Evolutionary conservation across 768 basidiomycete species (phyloP), one percentile per base, ranked within the genome.

Genomic region (Lactifluus hygrophoroides): DNA sequence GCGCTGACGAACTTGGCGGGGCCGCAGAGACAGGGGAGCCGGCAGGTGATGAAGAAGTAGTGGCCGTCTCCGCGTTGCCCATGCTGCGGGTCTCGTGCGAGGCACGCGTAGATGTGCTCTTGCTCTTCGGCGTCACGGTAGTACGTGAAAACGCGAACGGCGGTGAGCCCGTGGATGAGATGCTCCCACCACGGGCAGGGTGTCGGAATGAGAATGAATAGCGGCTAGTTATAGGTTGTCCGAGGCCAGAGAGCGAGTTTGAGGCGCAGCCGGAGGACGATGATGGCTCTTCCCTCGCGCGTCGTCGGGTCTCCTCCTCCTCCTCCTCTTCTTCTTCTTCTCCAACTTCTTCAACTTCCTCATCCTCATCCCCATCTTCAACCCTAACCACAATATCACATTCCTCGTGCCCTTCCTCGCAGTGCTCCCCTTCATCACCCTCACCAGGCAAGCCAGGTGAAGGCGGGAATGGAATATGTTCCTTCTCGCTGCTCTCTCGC

Each of bases 161-260:
- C 1, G 66, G 60, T 62, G 69, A 44, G 70, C 73, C 71, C 76
- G 80, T 30, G 69, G 76, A 69, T 30, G 71, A 70, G 25, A 68
- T 56, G 62, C 69, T 72, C 14, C 82, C 78, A n/a, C n/a, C n/a
- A 7, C 80, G 78, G 1, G 69, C 68, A 7, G 80, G 79, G 2
- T 77, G 77, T 19, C 84, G 82, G 69, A 81, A 80, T 53, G 80
- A 76, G 77, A 88, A 87, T 10, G 86, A 86, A 66, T 85, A 86
- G 0, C 84, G 78, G 23, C 86, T 83, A 34, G 73, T 69, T 52
- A 92, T 76, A 1, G 88, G 90, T 21, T 86, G 84, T 3, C 90
- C 90, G 5, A 93, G 79, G 60, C 86, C 88, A 3, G 90, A 92
- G 84, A 93, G 83, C 8, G 90, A 92, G 19, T 64, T 64, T 27